A percentile compares a stretch with the other conserved stretches of the same genome.
These are phyloP conservation scores for Skeletonema costatum DNA, from an alignment of 108 stramenopile species.

Conservation along the genomic window DNA sequence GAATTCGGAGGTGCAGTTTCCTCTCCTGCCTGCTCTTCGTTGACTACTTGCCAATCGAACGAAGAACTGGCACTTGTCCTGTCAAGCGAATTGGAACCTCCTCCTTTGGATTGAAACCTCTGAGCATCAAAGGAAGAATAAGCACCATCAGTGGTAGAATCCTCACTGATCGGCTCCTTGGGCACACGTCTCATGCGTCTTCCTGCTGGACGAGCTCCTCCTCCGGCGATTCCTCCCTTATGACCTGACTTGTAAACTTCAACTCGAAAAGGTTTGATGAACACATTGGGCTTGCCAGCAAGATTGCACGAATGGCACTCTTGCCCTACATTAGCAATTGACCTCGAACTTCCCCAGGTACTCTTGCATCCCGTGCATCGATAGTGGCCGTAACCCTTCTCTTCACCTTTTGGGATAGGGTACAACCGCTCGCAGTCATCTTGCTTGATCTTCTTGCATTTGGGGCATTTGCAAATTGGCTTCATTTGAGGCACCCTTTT, in stretches of 20 bases:
- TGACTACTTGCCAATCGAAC: conserved; percentile 19
- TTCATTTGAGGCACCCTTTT: conserved; percentile 36
- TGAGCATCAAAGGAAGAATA: conserved; percentile 21
- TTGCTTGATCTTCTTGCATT: conserved; percentile 34
- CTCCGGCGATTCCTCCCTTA: conserved; percentile 30
- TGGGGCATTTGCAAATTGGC: conserved; percentile 45
- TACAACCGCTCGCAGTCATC: conserved; percentile 28
- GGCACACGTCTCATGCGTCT: conserved; percentile 40
- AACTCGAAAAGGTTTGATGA: conserved; percentile 33
- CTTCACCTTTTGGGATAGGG: conserved; percentile 36
- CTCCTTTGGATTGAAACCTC: conserved; percentile 20
- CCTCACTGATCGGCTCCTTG: conserved; percentile 31
- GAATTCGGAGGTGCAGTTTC: conserved; percentile 4
- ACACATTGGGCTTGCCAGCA: conserved; percentile 20
- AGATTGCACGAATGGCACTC: conserved; percentile 17
- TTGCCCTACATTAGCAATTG: conserved; percentile 38
- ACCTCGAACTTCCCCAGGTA: conserved; percentile 38
- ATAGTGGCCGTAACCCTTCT: conserved; percentile 44
- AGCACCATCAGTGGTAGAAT: neutral
- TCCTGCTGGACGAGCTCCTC: conserved; percentile 33
- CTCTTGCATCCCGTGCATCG: conserved; percentile 22
- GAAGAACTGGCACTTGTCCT: neutral
- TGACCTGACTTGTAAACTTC: conserved; percentile 29
- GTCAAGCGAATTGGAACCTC: neutral
- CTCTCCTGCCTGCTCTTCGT: neutral